Conservation (phyloP, 768 basidiomycete species). For the Boletus reticulatus region DNA sequence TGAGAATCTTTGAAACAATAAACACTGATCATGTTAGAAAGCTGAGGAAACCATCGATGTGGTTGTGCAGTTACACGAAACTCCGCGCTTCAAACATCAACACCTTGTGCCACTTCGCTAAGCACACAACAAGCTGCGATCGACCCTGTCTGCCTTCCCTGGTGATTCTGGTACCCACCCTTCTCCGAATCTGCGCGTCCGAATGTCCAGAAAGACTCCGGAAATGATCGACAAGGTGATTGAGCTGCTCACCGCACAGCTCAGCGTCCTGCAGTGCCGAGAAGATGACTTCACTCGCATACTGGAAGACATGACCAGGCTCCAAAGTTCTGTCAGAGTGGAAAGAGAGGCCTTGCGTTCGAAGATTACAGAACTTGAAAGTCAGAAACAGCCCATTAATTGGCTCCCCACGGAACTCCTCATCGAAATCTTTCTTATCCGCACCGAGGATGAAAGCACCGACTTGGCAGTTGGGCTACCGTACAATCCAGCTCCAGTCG, state of each 20-base stretch:
- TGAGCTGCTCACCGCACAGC: constrained; percentile 36
- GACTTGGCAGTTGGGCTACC: constrained; percentile 24
- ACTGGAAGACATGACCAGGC: constrained; percentile 38
- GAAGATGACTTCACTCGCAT: constrained; percentile 42
- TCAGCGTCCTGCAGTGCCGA: constrained; percentile 34
- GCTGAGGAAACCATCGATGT: too few relatives aligned
- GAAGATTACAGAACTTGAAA: constrained; percentile 35
- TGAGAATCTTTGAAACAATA: too few relatives aligned
- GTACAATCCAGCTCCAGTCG: constrained; percentile 35
- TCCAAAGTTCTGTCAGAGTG: constrained; percentile 34
- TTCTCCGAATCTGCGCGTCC: background rate
- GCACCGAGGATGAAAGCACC: constrained; percentile 23
- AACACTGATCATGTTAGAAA: too few relatives aligned
- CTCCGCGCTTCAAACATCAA: background rate
- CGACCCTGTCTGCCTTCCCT: background rate
- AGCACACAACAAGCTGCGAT: background rate
- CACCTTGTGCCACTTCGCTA: background rate
- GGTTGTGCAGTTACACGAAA: background rate
- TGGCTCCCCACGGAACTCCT: constrained; percentile 53
- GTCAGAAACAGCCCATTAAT: constrained; percentile 44
- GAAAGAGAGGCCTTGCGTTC: constrained; percentile 34
- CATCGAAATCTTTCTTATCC: constrained; percentile 40
- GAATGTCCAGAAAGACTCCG: constrained; percentile 21
- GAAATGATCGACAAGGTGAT: constrained; percentile 37
- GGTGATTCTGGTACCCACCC: background rate